A percentile compares a stretch with the other conserved stretches of the same genome.
Conservation (phyloP, 768 basidiomycete species). For the Trametes maxima region DNA sequence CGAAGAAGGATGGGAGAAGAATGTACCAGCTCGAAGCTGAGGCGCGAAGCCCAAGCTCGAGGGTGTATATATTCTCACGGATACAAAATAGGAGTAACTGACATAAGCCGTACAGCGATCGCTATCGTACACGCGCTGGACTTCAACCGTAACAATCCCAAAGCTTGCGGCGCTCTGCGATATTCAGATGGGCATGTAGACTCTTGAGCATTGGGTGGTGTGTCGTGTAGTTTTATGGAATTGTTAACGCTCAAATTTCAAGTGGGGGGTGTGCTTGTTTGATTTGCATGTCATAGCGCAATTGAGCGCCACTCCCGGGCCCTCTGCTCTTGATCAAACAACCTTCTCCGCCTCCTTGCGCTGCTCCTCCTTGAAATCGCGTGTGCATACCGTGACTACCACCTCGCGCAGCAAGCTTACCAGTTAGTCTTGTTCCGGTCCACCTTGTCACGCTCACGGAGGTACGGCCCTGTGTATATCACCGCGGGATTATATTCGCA, state of each 20-base stretch:
- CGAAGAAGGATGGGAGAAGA: neutral
- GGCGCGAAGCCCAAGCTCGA: neutral
- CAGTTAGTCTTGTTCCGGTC: neutral
- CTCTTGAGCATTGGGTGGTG: too few relatives aligned
- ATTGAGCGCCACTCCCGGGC: too few relatives aligned
- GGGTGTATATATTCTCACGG: neutral
- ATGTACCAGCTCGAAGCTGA: neutral
- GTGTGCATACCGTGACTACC: conserved; percentile 7
- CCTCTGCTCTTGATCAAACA: too few relatives aligned
- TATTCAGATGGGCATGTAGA: too few relatives aligned
- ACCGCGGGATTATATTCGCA: neutral
- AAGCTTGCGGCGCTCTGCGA: too few relatives aligned
- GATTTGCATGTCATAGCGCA: neutral
- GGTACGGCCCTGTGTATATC: neutral
- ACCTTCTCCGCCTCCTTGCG: conserved; percentile 1
- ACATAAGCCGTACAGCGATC: too few relatives aligned
- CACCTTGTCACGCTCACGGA: conserved; percentile 6
- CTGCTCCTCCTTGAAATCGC: neutral
- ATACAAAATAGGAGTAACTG: neutral
- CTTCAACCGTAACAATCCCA: too few relatives aligned
- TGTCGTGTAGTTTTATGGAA: too few relatives aligned
- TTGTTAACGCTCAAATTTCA: too few relatives aligned
- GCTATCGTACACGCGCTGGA: too few relatives aligned
- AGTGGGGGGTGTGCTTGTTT: too few relatives aligned
- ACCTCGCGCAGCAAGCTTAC: neutral